Base-by-base conservation (phyloP, 805 yeast genomes). In the Dipodascopsis uninucleata region DNA sequence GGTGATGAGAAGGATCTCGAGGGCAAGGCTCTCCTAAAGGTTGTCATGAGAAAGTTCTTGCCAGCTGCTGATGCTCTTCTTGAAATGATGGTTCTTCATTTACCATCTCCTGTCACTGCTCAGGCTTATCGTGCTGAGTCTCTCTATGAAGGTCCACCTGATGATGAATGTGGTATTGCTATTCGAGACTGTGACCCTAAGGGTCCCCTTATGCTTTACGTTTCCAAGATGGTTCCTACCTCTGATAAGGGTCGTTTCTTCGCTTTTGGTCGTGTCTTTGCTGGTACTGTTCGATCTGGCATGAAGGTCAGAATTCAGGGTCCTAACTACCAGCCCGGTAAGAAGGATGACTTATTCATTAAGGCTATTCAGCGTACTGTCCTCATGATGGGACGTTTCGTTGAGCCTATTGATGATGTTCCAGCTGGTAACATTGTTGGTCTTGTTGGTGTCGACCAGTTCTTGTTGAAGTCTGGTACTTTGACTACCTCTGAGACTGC, bases 391-490 rank as follows among this genome's bases (percentile, higher is more conserved):
- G 98, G 98, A 73, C 86, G 97, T 78, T 74, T 77, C 73, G 94
- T 86, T 68, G 98, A 90, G 81, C 87, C 90, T 70, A 90, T 90
- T 67, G 97, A 90, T 68, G 97, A 90, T 79, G 85, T 95, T 78
- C 97, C 98, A 72, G 97, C 97, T 65, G 98, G 98, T 86, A 90
- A 90, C 96, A 90, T 90, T 83, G 81, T 89, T 70, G 98, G 97
- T 88, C 79, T 90, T 72, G 97, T 90, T 67, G 98, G 98, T 89
- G 85, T 90, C 67, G 98, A 90, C 78, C 98, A 90, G 82, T 90
- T 89, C 86, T 85, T 90, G 78, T 85, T 90, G 76, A 90, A 90
- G 80, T 85, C 96, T 68, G 98, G 97, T 88, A 90, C 98, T 67
- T 77, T 90, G 69, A 93, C 98, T 78, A 90, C 97, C 72, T 76